Conservation (phyloP, 2,329 filamentous ascomycete species). For the Cyphellophora europaea region DNA sequence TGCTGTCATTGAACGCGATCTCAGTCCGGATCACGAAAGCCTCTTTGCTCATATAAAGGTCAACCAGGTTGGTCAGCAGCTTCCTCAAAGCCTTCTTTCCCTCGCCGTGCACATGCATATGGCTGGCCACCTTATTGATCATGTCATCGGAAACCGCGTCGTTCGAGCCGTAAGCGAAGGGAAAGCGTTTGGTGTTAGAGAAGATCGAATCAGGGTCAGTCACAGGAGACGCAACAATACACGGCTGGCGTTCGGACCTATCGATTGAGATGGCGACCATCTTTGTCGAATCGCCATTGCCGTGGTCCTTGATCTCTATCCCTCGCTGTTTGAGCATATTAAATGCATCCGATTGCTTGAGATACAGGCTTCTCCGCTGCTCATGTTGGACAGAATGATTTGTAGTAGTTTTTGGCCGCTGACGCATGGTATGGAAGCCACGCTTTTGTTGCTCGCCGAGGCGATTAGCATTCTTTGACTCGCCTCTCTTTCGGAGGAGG, state of each 20-base stretch:
- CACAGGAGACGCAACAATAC: constrained; percentile 52
- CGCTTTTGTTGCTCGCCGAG: constrained; percentile 35
- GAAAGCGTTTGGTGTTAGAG: constrained; percentile 43
- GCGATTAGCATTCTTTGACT: constrained; percentile 27
- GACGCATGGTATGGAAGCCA: constrained; percentile 39
- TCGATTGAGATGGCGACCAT: constrained; percentile 58
- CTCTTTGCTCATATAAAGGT: constrained; percentile 55
- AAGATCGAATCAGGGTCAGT: constrained; percentile 33
- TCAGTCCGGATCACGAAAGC: constrained; percentile 51
- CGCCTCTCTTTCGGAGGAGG: constrained; percentile 38
- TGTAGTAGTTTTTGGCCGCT: constrained; percentile 15
- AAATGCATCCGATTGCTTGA: constrained; percentile 45
- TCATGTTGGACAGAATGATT: background rate
- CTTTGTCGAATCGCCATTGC: constrained; percentile 32
- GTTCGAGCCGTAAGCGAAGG: constrained; percentile 50
- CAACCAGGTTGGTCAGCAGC: constrained; percentile 46
- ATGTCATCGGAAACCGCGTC: constrained; percentile 35
- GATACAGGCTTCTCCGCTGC: constrained; percentile 45
- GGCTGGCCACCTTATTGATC: constrained; percentile 30
- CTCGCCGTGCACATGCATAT: constrained; percentile 44
- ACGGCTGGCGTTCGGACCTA: constrained; percentile 52
- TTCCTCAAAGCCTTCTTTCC: constrained; percentile 36
- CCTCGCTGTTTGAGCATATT: constrained; percentile 45
- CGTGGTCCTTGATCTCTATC: constrained; percentile 23
- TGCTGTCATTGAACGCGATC: constrained; percentile 30